Conservation (phyloP, 176 grass and related monocot genomes). For the Aegilops sharonensis region DNA sequence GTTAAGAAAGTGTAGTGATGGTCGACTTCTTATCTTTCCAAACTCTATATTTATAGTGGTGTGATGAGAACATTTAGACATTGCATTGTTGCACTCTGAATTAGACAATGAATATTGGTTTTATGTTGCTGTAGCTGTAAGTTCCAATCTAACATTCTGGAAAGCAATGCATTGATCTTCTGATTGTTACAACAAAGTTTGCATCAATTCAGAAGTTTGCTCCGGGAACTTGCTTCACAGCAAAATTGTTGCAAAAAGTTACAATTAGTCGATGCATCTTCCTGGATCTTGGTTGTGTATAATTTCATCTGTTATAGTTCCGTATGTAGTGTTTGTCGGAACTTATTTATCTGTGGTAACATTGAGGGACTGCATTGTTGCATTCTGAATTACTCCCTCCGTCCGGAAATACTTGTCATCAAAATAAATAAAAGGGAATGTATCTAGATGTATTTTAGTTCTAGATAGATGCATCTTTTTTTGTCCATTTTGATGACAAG, state of each 20-base stretch:
- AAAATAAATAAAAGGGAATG: no score
- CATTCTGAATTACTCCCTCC: neutral
- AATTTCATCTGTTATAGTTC: no score
- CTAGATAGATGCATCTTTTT: no score
- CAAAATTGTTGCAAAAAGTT: neutral
- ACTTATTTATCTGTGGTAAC: neutral
- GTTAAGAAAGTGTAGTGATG: constrained; percentile 6
- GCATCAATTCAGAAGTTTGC: neutral
- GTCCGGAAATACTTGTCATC: no score
- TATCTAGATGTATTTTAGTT: no score
- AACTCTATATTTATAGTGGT: constrained; percentile 23
- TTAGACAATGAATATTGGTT: constrained; percentile 1
- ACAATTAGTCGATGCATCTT: neutral
- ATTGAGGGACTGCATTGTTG: neutral
- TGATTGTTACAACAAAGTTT: neutral
- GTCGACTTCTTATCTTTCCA: constrained; percentile 13
- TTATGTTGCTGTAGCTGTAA: neutral
- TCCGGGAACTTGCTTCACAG: neutral
- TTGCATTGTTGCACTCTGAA: neutral
- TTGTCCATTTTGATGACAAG: no score
- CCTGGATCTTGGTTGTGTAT: neutral
- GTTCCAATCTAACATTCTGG: neutral
- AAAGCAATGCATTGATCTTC: neutral
- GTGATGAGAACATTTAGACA: constrained; percentile 12
- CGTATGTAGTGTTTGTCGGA: no score